Base-by-base conservation (phyloP, 106 monocot species). In the Allium cepa region DNA sequence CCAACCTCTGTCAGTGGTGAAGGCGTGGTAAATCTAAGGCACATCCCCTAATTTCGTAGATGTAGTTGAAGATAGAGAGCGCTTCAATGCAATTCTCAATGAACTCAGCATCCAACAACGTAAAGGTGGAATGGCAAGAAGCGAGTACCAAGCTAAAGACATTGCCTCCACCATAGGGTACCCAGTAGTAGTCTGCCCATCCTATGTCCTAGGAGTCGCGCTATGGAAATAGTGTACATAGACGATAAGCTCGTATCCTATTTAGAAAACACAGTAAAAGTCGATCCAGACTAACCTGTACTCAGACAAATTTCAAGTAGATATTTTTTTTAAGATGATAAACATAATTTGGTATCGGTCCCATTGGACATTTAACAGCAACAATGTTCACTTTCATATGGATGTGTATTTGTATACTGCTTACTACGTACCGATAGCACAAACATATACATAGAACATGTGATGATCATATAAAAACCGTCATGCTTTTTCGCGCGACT, bases 21-120 rank as follows among this genome's bases (percentile, higher is more conserved):
- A 4, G 92, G 52, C 9, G 0, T 88, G 8, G 5, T 69, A 75
- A 64, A 77, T 99, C n/a, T 99, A 92, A 92, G 97, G 97, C 45
- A 99, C 97, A 57, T 79, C 92, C 27, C 97, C 97, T 9, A 89
- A 99, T 85, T 92, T 86, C 10, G 89, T 99, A 52, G 97, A 99
- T 83, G 97, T 89, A 22, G 92, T 92, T 11, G 97, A 99, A 74
- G 97, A 99, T 28, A 77, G 92, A 70, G 78, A 99, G 75, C 77
- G 89, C 59, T 99, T 99, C 59, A 99, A 99, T 71, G 81, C 80
- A 26, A 99, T 99, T 49, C 72, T 99, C 8, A 75, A 84, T 15
- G 92, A 99, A 65, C 87, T 99, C 15, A 18, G 74, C 13, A 92
- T 99, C 46, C 79, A 99, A 46, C 92, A 99, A 60, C 97, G 88